phyloP scores from a whole-genome alignment of 768 basidiomycete species.

The Mrakia hoshinonis region DNA sequence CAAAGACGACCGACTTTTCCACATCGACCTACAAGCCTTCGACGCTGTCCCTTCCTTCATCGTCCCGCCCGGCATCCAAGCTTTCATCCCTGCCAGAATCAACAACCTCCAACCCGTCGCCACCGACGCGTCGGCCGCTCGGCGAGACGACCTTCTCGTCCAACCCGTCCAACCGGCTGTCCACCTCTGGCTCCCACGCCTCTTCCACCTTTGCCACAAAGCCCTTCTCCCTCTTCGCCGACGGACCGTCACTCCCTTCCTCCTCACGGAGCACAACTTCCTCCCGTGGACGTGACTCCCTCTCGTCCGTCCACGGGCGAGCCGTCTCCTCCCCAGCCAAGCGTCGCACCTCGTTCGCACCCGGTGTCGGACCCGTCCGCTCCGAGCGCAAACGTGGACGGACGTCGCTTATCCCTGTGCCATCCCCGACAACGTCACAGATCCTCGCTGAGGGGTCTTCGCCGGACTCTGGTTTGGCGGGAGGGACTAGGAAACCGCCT shows the following conservation, averaged over 20 bases:
- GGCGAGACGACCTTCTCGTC: background rate
- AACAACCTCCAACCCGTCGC: background rate
- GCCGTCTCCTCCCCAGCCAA: conserved; percentile 22
- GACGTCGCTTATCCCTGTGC: conserved; percentile 13
- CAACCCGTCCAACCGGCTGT: background rate
- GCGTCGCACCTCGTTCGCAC: conserved; percentile 9
- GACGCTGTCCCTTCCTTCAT: background rate
- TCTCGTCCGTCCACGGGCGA: background rate
- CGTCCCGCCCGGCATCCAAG: background rate
- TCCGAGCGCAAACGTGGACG: conserved; percentile 20
- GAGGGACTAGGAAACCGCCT: background rate
- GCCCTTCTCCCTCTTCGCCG: conserved; percentile 21
- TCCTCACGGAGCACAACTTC: background rate
- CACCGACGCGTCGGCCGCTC: background rate
- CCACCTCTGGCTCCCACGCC: background rate
- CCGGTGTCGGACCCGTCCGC: conserved; percentile 18
- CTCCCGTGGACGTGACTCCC: conserved; percentile 1
- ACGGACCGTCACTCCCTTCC: conserved; percentile 3
- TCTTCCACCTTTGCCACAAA: conserved; percentile 10
- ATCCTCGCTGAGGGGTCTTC: background rate
- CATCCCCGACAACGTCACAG: background rate
- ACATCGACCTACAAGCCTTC: background rate
- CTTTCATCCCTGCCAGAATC: background rate
- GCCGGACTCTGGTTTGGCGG: no score
- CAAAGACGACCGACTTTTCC: conserved; percentile 2